phyloP scores from a whole-genome alignment of 164 flowering plant species.

The Aristolochia californica region DNA sequence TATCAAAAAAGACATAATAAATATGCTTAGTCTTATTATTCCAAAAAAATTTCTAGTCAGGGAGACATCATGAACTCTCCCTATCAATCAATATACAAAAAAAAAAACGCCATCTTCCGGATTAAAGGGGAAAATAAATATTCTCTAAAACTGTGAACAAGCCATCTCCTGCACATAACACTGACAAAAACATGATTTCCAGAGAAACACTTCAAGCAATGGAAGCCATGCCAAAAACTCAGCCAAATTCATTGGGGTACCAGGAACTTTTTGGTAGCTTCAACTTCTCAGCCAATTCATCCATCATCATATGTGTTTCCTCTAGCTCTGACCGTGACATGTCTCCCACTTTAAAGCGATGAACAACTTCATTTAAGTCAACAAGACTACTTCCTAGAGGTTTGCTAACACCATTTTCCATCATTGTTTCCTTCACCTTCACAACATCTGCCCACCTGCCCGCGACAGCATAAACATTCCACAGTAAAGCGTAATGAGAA shows the following conservation, averaged over 20 bases:
- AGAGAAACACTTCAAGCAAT: background rate
- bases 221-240: background rate
- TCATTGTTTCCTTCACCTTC: conserved; percentile 32
- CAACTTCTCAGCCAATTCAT: conserved; percentile 15
- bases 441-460: conserved; percentile 59
- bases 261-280: conserved; percentile 1
- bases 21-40: background rate
- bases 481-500: conserved; percentile 33
- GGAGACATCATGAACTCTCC: background rate
- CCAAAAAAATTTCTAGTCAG: background rate
- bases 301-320: conserved; percentile 18
- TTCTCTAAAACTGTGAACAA: no score
- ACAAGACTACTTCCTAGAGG: conserved; percentile 39
- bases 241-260: conserved; percentile 4
- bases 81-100: background rate
- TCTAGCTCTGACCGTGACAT: conserved; percentile 13
- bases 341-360: conserved; percentile 25
- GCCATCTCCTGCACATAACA: no score
- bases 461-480: conserved; percentile 52
- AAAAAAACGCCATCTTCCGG: no score
- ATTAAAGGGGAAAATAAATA: no score
- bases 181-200: no score
- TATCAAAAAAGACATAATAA: background rate
- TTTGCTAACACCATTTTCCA: conserved; percentile 24
- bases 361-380: conserved; percentile 54